Evolutionary conservation across 495 filamentous ascomycete genomes (phyloP), one percentile per base, ranked within the genome.

Genomic region (Bacidia rubella): DNA sequence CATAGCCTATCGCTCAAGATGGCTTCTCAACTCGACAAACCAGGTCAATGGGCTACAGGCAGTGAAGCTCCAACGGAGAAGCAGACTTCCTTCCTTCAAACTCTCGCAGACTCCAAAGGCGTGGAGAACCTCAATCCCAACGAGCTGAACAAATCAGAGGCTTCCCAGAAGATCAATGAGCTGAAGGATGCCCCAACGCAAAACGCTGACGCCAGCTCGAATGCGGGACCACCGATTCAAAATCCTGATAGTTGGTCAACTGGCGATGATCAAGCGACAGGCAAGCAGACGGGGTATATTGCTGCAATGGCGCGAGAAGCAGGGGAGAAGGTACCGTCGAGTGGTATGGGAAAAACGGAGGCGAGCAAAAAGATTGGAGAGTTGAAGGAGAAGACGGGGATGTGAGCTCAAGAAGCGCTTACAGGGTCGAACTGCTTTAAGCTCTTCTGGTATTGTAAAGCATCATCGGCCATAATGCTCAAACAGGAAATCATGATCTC

Each of bases 281-380:
- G 58, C 24, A 61, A 56, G 53, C 58, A 61, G 53, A 61, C 55
- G 15, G 58, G 58, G 23, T 61, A 61, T 45, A 56, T 61, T 35
- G 58, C 58, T 40, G 58, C 55, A 7, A 61, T 61, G 58, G 55
- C 58, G 38, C 29, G 53, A 39, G 53, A 61, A 40, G 58, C 55
- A 4, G 58, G 58, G 54, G 52, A 52, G 56, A 56, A 46, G 41
- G 54, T 57, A 11, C 23, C 52, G 46, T 53, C 49, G 20, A 62
- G 56, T 19, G 43, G 54, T 19, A 64, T 67, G 47, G 49, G 62
- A 11, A 64, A 64, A 43, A 68, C 57, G 20, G 63, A 60, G 45
- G 57, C 51, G 40, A 57, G 56, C 27, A 56, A 48, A 54, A 62
- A 41, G 19, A 62, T 59, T 51, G 62, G 55, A 25, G 55, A 56